phyloP scores from a whole-genome alignment of 1,284 basidiomycete genomes.

The Pseudozyma flocculosa region DNA sequence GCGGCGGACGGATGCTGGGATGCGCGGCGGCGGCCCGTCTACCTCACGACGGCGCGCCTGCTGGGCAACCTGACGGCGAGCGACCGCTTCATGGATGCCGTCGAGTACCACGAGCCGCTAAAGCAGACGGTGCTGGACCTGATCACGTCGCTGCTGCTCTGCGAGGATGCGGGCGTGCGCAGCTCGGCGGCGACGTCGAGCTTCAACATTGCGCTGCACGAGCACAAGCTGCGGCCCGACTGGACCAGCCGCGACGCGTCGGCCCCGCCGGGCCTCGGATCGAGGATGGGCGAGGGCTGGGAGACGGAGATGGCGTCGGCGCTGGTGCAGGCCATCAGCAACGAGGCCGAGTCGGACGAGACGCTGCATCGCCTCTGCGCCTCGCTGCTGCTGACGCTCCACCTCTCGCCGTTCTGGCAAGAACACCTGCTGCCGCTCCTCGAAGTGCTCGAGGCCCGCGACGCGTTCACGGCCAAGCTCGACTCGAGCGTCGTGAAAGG shows the following conservation, averaged over 20 bases:
- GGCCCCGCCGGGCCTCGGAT: conserved; percentile 64
- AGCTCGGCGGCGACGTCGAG: conserved; percentile 77
- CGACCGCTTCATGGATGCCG: conserved; percentile 62
- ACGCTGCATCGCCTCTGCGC: conserved; percentile 69
- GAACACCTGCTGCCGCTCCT: conserved; percentile 69
- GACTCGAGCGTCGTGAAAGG: conserved; percentile 4
- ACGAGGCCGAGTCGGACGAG: conserved; percentile 73
- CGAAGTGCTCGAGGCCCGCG: conserved; percentile 66
- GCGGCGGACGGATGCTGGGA: conserved; percentile 60
- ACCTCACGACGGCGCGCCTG: conserved; percentile 70
- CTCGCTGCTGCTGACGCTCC: conserved; percentile 71
- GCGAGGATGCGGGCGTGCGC: conserved; percentile 69
- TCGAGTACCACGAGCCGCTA: conserved; percentile 62
- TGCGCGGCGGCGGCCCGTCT: conserved; percentile 61
- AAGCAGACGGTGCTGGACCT: conserved; percentile 61
- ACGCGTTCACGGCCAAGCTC: conserved; percentile 6
- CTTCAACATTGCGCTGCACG: conserved; percentile 68
- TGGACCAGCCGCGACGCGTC: conserved; percentile 36
- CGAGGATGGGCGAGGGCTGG: conserved; percentile 66
- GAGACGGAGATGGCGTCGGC: conserved; percentile 78
- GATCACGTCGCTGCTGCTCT: conserved; percentile 67
- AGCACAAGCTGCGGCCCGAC: conserved; percentile 18
- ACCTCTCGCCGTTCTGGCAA: conserved; percentile 64
- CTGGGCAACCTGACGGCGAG: conserved; percentile 71
- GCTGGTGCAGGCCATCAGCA: conserved; percentile 70